Evolutionary conservation across 805 yeast species (phyloP), one percentile per base, ranked within the genome.

Genomic region (Yarrowia sp.): DNA sequence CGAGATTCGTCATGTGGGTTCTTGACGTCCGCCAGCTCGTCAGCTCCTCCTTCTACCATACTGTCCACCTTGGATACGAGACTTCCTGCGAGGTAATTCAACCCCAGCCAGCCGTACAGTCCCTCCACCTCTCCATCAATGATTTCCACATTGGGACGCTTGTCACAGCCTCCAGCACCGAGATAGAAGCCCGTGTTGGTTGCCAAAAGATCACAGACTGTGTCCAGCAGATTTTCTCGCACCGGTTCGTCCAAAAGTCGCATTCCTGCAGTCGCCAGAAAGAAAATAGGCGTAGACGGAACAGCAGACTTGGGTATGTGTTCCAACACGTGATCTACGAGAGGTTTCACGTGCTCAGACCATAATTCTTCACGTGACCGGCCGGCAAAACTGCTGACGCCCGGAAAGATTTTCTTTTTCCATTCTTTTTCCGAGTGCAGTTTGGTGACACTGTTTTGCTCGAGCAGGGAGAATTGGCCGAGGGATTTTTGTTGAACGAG

Each of bases 231-330:
- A 38, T 73, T 77, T 9, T 78, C 71, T 67, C 86, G 86, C 54
- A 83, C 82, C 17, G 76, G 73, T 35, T 79, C 78, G 0, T 88
- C 84, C 49, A 93, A 73, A 44, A 95, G 77, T 67, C 99, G 82
- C 96, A 95, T 91, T 1, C 99, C 99, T 5, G 99, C 99, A 0
- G 99, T 95, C 3, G 98, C 96, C 69, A 90, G 84, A n/a, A 95
- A 83, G 69, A 85, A 95, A 0, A 95, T 82, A 0, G 99, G 98
- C 0, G 98, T 93, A 4, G 83, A 82, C 1, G 74, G 67, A 68
- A 85, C 83, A 64, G 82, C 79, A 0, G 81, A 81, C 32, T 72
- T 70, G 0, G 98, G 98, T 8, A 95, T 84, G 22, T 88, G 82
- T 4, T 76, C 74, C 69, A 84, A 82, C 0, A 97, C 98, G 73